Evolutionary conservation across 495 filamentous ascomycete genomes (phyloP), one percentile per base, ranked within the genome.

Genomic region (Penicillium antarcticum): DNA sequence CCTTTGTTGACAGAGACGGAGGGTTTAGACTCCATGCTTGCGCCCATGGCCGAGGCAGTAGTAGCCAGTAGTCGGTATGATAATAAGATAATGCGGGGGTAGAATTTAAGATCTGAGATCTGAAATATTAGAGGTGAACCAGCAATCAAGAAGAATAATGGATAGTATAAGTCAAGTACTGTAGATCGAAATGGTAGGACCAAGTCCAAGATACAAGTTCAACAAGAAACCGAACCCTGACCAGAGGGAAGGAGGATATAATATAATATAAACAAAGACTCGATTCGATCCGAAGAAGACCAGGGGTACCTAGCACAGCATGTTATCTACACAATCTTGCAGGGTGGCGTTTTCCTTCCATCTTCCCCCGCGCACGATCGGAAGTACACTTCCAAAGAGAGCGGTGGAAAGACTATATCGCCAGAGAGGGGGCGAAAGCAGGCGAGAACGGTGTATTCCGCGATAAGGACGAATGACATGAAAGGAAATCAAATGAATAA

Each of bases 1-100:
- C 50, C n/a, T 34, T 68, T 66, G 5, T 56, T 48, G 5, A 48
- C 42, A n/a, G 52, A 62, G 32, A 51, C 44, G 13, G 48, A 42
- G 14, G 41, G 29, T 23, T 62, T 52, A 36, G 41, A 57, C 7
- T 54, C 49, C 48, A 53, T 55, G 17, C 13, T 48, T 43, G 38
- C 38, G 26, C 29, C 24, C 31, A 14, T 29, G 12, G 6, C 29
- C 17, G 10, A 11, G 3, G 12, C 14, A 35, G n/a, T n/a, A 32
- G 18, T 5, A 29, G 8, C 21, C 21, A 23, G 3, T 23, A 23
- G 5, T 5, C 21, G 21, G 3, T 23, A 5, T 23, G 5, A 23
- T 2, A 5, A 29, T 29, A 29, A 4, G 10, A 19, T 18, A 50
- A 54, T 49, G 14, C 26, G 18, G 23, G 12, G 17, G 31, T 12